Conservation (phyloP, 1,284 basidiomycete genomes). For the Fomitopsis schrenkii region DNA sequence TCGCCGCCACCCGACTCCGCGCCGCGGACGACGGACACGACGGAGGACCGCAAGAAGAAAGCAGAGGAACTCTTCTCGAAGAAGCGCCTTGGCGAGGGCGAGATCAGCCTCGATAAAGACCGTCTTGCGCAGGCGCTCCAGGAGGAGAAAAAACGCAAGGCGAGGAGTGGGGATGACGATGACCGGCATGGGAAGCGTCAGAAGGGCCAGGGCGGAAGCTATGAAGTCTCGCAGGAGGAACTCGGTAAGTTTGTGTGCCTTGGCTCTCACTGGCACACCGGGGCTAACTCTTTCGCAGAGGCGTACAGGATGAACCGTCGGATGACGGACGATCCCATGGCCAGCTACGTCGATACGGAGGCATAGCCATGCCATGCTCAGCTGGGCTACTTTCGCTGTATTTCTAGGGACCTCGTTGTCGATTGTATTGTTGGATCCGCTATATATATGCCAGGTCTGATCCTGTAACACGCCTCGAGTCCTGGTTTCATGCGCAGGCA, state of each 20-base stretch:
- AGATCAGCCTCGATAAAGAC: slow-evolving; percentile 67
- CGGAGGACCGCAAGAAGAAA: slow-evolving; percentile 37
- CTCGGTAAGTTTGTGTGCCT: slow-evolving; percentile 58
- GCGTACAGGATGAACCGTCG: slow-evolving; percentile 75
- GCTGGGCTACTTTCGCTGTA: slow-evolving; percentile 11
- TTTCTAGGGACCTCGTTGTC: not conserved
- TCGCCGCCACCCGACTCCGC: slow-evolving; percentile 17
- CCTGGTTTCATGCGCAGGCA: no score
- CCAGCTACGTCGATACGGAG: slow-evolving; percentile 70
- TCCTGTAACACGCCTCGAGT: not conserved
- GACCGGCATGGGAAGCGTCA: slow-evolving; percentile 56
- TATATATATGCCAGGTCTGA: not conserved
- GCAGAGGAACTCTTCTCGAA: slow-evolving; percentile 61
- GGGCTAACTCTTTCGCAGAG: slow-evolving; percentile 47
- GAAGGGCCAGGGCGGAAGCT: slow-evolving; percentile 43
- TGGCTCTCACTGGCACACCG: not conserved
- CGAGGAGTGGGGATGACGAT: slow-evolving; percentile 50
- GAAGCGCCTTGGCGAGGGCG: slow-evolving; percentile 72
- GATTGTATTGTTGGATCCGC: slow-evolving; percentile 8
- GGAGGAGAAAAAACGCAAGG: slow-evolving; percentile 80
- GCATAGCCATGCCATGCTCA: slow-evolving; percentile 21
- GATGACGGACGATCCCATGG: slow-evolving; percentile 84
- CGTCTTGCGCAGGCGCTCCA: slow-evolving; percentile 65
- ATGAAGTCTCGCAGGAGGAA: slow-evolving; percentile 89
- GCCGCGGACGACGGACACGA: slow-evolving; percentile 20